A percentile compares a stretch with the other conserved stretches of the same genome.
These are phyloP conservation scores for Cyberlindnera meyerae DNA, from an alignment of 805 yeast genomes.

Conservation along the genomic window DNA sequence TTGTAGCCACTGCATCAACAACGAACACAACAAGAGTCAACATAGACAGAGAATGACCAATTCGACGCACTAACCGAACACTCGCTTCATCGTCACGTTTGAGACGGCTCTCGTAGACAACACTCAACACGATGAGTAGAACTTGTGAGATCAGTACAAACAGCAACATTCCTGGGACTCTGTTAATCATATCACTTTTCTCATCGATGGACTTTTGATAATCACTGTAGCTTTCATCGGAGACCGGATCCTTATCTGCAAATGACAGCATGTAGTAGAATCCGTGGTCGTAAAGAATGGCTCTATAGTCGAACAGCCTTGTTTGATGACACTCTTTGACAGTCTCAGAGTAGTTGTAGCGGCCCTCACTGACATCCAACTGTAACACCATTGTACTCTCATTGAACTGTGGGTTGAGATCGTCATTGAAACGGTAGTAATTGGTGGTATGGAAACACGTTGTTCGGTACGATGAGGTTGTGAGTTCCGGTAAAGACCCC, in stretches of 20 bases:
- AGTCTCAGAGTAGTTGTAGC: conserved; percentile 10
- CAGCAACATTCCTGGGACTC: conserved; percentile 29
- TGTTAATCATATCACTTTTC: conserved; percentile 19
- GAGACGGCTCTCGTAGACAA: not conserved
- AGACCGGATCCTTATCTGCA: conserved; percentile 44
- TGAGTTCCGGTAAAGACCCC: conserved; percentile 10
- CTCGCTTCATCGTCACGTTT: not conserved
- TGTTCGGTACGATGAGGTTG: conserved; percentile 4
- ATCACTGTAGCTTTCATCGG: conserved; percentile 23
- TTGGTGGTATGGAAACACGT: conserved; percentile 11
- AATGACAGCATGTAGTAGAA: conserved; percentile 25
- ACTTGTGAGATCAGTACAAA: conserved; percentile 29
- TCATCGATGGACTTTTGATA: conserved; percentile 24
- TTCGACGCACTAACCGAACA: conserved; percentile 8
- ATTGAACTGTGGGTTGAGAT: not conserved
- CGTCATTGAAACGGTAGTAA: conserved; percentile 7
- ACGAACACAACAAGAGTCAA: conserved; percentile 33
- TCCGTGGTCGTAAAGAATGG: conserved; percentile 10
- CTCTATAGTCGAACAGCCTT: conserved; percentile 13
- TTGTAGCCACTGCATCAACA: conserved; percentile 29
- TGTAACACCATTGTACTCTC: conserved; percentile 1
- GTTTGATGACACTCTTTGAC: conserved; percentile 7
- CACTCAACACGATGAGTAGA: conserved; percentile 23
- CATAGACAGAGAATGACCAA: conserved; percentile 34
- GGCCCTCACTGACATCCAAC: conserved; percentile 5